Evolutionary conservation across 1,284 basidiomycete species (phyloP).

Genomic region (Cutaneotrichosporon cutaneum): DNA sequence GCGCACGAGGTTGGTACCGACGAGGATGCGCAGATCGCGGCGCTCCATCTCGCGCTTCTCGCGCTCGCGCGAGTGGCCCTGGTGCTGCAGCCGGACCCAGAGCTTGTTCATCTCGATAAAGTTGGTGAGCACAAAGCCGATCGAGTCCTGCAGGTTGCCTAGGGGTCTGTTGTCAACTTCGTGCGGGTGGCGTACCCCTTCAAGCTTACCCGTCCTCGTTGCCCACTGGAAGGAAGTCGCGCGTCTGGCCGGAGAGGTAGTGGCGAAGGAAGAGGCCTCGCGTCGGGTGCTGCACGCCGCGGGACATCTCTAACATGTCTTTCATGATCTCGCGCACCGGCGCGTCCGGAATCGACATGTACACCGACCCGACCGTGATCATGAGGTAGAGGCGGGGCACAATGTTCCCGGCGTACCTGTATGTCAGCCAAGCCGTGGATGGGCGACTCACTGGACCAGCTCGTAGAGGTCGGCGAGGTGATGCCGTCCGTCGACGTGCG

Average conservation of each 20-base stretch:
- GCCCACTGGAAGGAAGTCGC: conserved; percentile 88
- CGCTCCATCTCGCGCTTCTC: conserved; percentile 94
- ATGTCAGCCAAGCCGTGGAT: not conserved
- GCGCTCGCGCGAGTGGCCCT: conserved; percentile 89
- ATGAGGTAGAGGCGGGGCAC: conserved; percentile 92
- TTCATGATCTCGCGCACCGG: conserved; percentile 98
- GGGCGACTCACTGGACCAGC: conserved; percentile 75
- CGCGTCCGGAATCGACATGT: conserved; percentile 93
- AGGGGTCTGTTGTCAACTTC: conserved; percentile 59
- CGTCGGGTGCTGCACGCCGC: conserved; percentile 89
- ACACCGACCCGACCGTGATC: conserved; percentile 96
- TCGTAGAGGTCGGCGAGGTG: conserved; percentile 96
- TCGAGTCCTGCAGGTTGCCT: conserved; percentile 89
- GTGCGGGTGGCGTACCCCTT: not conserved
- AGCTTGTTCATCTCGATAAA: conserved; percentile 99
- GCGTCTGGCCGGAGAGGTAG: conserved; percentile 90
- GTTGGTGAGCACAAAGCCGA: conserved; percentile 89
- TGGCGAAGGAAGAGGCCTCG: conserved; percentile 88
- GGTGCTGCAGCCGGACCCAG: conserved; percentile 94
- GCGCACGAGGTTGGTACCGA: conserved; percentile 92
- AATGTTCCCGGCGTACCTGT: conserved; percentile 60
- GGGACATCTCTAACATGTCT: conserved; percentile 99
- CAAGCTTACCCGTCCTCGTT: conserved; percentile 74
- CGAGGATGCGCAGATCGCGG: conserved; percentile 84
- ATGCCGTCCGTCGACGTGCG: conserved; percentile 80